phyloP scores from a whole-genome alignment of 768 basidiomycete species.

The Sistotremastrum niveocremeum region DNA sequence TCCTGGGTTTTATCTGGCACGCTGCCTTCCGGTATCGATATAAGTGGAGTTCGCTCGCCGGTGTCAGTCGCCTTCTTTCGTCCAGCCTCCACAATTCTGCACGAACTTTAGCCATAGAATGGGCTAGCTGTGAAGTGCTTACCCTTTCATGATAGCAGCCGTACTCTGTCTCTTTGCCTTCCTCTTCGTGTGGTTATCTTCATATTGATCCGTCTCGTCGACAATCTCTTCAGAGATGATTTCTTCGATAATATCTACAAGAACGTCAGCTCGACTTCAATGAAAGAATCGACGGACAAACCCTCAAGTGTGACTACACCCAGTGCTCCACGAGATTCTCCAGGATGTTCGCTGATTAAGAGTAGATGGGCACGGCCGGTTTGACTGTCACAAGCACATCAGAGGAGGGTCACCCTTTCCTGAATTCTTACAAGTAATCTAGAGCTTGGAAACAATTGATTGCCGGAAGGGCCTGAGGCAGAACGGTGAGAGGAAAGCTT shows the following conservation, averaged over 20 bases:
- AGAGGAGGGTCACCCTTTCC: background rate
- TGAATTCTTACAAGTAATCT: slow-evolving; percentile 60
- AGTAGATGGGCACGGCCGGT: slow-evolving; percentile 90
- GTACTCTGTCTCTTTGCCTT: slow-evolving; percentile 59
- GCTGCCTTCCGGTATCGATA: no score
- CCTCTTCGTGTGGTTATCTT: slow-evolving; percentile 74
- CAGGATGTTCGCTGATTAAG: slow-evolving; percentile 74
- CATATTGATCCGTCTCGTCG: slow-evolving; percentile 85
- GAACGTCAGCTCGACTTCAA: no score
- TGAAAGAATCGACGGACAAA: slow-evolving; percentile 14
- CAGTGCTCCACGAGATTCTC: slow-evolving; percentile 67
- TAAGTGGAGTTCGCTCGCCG: no score
- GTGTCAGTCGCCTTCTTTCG: no score
- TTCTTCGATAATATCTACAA: slow-evolving; percentile 74
- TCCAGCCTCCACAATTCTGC: no score
- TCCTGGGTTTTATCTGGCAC: background rate
- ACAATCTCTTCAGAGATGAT: slow-evolving; percentile 95
- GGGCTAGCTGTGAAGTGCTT: no score
- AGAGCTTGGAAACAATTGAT: slow-evolving; percentile 94
- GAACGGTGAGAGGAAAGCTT: slow-evolving; percentile 60
- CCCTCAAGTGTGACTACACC: slow-evolving; percentile 88
- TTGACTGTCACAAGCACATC: slow-evolving; percentile 48
- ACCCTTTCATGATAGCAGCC: slow-evolving; percentile 72
- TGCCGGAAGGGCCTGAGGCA: slow-evolving; percentile 78
- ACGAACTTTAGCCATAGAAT: no score